Base-by-base conservation (phyloP, 495 filamentous ascomycete species). In the Penicillium subrubescens region DNA sequence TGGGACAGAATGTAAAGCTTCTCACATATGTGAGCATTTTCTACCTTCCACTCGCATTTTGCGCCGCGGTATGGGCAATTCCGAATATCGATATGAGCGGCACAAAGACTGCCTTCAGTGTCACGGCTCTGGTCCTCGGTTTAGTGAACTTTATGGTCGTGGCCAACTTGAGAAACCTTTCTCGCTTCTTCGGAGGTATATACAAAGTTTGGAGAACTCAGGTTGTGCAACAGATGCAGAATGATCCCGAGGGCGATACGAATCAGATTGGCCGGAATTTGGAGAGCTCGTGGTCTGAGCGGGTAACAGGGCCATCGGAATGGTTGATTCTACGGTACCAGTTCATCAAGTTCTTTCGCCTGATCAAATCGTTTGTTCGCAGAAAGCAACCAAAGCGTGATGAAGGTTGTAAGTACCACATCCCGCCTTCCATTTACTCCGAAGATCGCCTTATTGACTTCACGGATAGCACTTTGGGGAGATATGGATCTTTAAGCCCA, bases 21-120 rank as follows among this genome's bases (percentile, higher is more conserved):
- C 51, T 53, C 27, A 53, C 25, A 17, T 53, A 33, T 17, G 51
- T 53, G 51, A 53, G 51, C 23, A 53, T 53, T 1, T 31, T 53
- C 51, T 53, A 53, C n/a, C 25, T 53, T 29, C 31, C 23, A 3
- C 27, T 19, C 12, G 23, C 51, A 17, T 53, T 53, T 19, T 53
- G 51, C 33, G 23, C 51, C n/a, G 27, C 51, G 6, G 31, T 53
- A 6, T 29, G 31, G 51, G 51, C 51, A 8, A 33, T 17, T n/a
- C 23, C 51, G 31, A 33, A 53, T 8, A 53, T 53, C 23, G 23
- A 53, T 53, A 53, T 33, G 25, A 33, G 14, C 51, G 27, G 15
- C 5, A 53, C 51, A 53, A 53, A 53, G 4, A 53, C 51, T 53
- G 51, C 25, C 14, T 53, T 53, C 31, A 33, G 51, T 53, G 12